Percentiles rank a stretch among this genome's conserved stretches.
Evolutionary conservation across 495 filamentous ascomycete genomes (phyloP).

Genomic region (Aspergillus sclerotiicarbonarius): DNA sequence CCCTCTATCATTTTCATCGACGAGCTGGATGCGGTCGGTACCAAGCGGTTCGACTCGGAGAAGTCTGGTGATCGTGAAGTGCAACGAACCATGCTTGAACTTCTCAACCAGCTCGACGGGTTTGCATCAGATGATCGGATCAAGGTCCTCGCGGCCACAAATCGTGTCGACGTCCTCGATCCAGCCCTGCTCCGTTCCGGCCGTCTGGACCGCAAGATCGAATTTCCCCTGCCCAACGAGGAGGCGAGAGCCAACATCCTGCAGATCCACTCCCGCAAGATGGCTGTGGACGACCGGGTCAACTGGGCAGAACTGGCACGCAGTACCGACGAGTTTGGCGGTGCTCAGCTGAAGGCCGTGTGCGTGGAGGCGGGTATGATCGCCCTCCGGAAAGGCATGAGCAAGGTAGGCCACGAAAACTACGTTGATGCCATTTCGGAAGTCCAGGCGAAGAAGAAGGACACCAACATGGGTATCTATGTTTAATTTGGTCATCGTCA

Average conservation of each 20-base stretch:
- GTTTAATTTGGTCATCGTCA: conserved; percentile 29
- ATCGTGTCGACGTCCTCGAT: conserved; percentile 96
- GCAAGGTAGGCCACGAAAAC: conserved; percentile 95
- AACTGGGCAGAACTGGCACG: conserved; percentile 97
- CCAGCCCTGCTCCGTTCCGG: conserved; percentile 91
- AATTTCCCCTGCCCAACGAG: conserved; percentile 99
- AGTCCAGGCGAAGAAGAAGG: conserved; percentile 98
- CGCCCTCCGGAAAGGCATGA: conserved; percentile 85
- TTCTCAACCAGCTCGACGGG: conserved; percentile 97
- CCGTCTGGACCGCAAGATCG: conserved; percentile 96
- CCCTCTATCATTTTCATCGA: conserved; percentile 99
- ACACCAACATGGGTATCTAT: conserved; percentile 62
- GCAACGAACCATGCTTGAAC: conserved; percentile 97
- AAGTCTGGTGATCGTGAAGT: conserved; percentile 98
- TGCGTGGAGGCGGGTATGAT: conserved; percentile 99
- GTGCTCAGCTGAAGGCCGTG: conserved; percentile 95
- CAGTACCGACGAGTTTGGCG: conserved; percentile 98
- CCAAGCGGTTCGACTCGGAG: conserved; percentile 98
- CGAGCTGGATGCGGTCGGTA: conserved; percentile 94
- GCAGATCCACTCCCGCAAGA: conserved; percentile 96
- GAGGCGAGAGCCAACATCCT: conserved; percentile 97
- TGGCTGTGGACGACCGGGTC: conserved; percentile 89
- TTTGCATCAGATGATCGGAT: conserved; percentile 99
- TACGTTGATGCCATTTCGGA: conserved; percentile 98
- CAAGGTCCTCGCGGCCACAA: conserved; percentile 97